These are phyloP conservation scores for Podospora pseudopauciseta DNA, from an alignment of 495 filamentous ascomycete genomes.

Conservation along the genomic window DNA sequence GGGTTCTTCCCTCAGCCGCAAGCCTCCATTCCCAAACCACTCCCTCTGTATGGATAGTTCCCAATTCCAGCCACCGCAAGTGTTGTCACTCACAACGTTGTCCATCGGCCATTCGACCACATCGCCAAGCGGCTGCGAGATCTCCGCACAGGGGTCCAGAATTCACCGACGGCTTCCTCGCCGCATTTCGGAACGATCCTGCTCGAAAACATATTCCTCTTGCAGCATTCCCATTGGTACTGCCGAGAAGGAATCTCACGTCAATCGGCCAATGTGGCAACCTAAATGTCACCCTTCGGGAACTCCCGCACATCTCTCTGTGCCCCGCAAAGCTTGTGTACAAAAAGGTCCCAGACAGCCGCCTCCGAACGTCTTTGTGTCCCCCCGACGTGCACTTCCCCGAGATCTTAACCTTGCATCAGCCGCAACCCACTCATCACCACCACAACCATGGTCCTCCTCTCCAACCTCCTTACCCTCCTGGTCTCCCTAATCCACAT, in stretches of 20 bases:
- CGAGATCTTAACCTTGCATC: background rate
- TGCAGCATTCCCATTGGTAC: background rate
- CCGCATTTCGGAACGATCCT: background rate
- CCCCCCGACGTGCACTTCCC: background rate
- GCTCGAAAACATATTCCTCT: background rate
- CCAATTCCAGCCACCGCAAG: background rate
- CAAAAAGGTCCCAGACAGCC: background rate
- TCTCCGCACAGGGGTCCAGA: background rate
- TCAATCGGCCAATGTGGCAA: no score
- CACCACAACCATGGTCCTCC: slow-evolving; percentile 19
- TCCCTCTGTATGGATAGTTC: background rate
- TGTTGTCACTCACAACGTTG: background rate
- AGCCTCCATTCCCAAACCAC: background rate
- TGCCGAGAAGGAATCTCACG: background rate
- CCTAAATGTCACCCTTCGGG: background rate
- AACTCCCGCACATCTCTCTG: background rate
- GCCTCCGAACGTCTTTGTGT: background rate
- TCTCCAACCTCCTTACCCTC: slow-evolving; percentile 20
- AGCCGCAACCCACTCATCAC: background rate
- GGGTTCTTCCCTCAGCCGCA: background rate
- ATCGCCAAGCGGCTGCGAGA: background rate
- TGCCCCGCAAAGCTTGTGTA: background rate
- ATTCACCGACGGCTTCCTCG: background rate
- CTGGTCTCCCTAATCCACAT: slow-evolving; percentile 28
- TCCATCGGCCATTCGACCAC: background rate